These are phyloP conservation scores for Streptanthus diversifolius DNA, from an alignment of 345 rosid genomes.

Conservation along the genomic window DNA sequence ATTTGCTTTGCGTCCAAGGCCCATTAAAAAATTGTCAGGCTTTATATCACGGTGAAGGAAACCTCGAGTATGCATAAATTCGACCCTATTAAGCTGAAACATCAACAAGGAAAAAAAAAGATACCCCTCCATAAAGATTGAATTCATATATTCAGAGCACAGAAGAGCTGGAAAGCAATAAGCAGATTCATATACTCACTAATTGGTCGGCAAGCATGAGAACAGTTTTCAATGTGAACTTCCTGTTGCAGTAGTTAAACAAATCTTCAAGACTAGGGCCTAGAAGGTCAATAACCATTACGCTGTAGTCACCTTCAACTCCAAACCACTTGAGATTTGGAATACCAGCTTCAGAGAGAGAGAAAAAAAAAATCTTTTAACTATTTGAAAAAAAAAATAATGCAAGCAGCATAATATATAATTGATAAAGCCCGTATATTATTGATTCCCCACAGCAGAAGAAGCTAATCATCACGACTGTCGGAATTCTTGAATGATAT, in stretches of 20 bases:
- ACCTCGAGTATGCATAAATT: slow-evolving; percentile 71
- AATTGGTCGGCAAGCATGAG: slow-evolving; percentile 89
- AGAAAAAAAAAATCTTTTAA: neutral
- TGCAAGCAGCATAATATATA: neutral
- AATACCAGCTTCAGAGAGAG: slow-evolving; percentile 56
- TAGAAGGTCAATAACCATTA: slow-evolving; percentile 84
- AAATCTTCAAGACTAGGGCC: slow-evolving; percentile 91
- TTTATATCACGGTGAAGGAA: slow-evolving; percentile 90
- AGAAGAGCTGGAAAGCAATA: neutral
- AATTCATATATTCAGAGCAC: neutral
- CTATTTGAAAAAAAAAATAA: neutral
- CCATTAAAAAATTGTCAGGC: slow-evolving; percentile 89
- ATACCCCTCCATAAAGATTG: neutral
- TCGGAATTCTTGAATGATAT: neutral
- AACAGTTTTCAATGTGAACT: slow-evolving; percentile 72
- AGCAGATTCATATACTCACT: slow-evolving; percentile 40
- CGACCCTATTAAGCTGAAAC: slow-evolving; percentile 75
- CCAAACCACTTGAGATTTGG: slow-evolving; percentile 89
- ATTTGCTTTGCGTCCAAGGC: slow-evolving; percentile 81
- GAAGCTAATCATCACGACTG: neutral
- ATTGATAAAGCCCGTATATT: neutral
- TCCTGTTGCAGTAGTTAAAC: slow-evolving; percentile 77
- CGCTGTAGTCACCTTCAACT: slow-evolving; percentile 68
- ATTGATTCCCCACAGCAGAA: neutral
- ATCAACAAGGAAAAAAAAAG: slow-evolving; percentile 4